These are phyloP conservation scores for Leccinellum rugosiceps DNA, from an alignment of 768 basidiomycete genomes.

Conservation along the genomic window DNA sequence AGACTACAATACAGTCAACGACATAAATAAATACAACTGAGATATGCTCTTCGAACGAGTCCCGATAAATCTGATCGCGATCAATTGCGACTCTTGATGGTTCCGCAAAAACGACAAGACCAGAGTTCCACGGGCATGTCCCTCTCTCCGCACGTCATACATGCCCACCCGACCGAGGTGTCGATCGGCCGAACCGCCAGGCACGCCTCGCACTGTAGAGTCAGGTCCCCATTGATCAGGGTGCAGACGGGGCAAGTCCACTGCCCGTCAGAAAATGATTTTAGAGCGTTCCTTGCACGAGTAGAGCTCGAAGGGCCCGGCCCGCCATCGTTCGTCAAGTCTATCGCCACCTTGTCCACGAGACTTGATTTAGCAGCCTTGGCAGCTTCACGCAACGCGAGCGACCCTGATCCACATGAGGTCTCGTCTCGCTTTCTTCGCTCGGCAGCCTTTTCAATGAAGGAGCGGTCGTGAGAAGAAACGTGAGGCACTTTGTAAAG, in stretches of 20 bases:
- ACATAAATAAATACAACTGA: too few species aligned
- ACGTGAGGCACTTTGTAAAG: constrained; percentile 17
- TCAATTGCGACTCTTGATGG: constrained; percentile 44
- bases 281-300: not conserved
- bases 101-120: constrained; percentile 74
- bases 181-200: constrained; percentile 36
- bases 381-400: constrained; percentile 57
- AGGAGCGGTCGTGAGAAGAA: not conserved
- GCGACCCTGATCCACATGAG: constrained; percentile 61
- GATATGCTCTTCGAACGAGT: too few species aligned
- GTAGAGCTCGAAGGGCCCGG: constrained; percentile 12
- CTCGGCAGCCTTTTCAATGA: constrained; percentile 72
- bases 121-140: constrained; percentile 65
- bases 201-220: constrained; percentile 64
- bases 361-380: constrained; percentile 70
- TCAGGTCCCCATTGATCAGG: constrained; percentile 50
- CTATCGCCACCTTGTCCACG: constrained; percentile 50
- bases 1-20: too few species aligned
- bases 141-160: constrained; percentile 58
- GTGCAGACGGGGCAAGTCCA: constrained; percentile 67
- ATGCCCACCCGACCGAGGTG: constrained; percentile 54
- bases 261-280: constrained; percentile 16
- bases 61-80: too few species aligned
- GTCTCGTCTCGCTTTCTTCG: constrained; percentile 71
- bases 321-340: constrained; percentile 45